These are phyloP conservation scores for Lablab purpureus DNA, from an alignment of 306 rosid species.

Conservation along the genomic window DNA sequence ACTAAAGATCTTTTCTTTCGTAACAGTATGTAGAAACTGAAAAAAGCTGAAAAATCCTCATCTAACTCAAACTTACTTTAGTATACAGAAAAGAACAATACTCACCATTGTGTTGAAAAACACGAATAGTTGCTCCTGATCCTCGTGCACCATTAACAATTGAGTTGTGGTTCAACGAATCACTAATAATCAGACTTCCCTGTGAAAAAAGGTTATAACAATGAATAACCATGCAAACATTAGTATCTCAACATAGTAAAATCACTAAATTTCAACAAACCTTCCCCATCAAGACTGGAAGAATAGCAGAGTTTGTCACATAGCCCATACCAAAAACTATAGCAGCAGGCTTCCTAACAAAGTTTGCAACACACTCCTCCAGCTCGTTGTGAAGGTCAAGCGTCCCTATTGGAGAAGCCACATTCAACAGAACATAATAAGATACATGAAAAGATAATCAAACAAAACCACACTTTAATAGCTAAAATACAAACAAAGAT, in stretches of 20 bases:
- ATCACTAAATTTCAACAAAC: constrained; percentile 50
- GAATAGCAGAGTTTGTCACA: constrained; percentile 87
- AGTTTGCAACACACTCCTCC: constrained; percentile 70
- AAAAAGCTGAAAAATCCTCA: constrained; percentile 11
- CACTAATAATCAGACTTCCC: constrained; percentile 93
- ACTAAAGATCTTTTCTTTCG: constrained; percentile 9
- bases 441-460: constrained; percentile 14
- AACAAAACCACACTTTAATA: neutral
- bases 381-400: constrained; percentile 68
- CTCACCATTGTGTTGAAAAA: constrained; percentile 83
- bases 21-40: neutral
- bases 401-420: constrained; percentile 63
- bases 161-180: constrained; percentile 90
- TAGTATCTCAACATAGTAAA: neutral
- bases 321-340: constrained; percentile 93
- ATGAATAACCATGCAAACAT: constrained; percentile 21
- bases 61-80: constrained; percentile 7
- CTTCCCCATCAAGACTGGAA: constrained; percentile 84
- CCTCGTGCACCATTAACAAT: constrained; percentile 95
- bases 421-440: neutral
- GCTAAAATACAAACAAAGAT: constrained; percentile 24
- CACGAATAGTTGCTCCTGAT: constrained; percentile 91
- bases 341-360: constrained; percentile 69
- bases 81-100: neutral
- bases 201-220: constrained; percentile 36